Percentiles rank a stretch among this genome's conserved stretches.
Conservation (phyloP, 2,329 filamentous ascomycete species). For the Colletotrichum abscissum region DNA sequence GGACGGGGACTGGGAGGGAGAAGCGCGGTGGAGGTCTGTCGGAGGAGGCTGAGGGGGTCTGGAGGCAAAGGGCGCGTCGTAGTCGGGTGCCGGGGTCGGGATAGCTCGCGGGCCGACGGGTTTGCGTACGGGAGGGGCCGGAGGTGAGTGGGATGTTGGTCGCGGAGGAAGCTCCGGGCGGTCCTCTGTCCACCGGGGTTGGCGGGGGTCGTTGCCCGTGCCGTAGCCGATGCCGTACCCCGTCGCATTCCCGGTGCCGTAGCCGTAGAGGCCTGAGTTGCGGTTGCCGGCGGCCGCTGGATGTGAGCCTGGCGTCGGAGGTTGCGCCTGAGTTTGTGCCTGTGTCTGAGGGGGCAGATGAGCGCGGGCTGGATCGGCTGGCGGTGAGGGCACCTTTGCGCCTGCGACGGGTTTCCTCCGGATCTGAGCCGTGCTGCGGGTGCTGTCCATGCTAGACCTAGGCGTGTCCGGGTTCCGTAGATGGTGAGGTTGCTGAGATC, state of each 20-base stretch:
- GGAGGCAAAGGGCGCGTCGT: not conserved
- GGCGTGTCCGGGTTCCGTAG: slow-evolving; percentile 45
- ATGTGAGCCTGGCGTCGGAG: slow-evolving; percentile 1
- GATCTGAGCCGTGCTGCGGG: slow-evolving; percentile 56
- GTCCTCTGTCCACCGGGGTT: slow-evolving; percentile 1
- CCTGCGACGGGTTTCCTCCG: slow-evolving; percentile 61
- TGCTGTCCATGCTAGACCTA: slow-evolving; percentile 57
- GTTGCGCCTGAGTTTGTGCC: not conserved
- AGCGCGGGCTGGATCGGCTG: slow-evolving; percentile 17
- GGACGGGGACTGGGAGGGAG: slow-evolving; percentile 16
- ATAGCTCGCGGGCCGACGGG: slow-evolving; percentile 27
- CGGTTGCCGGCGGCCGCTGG: slow-evolving; percentile 14
- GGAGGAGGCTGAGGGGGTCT: not conserved
- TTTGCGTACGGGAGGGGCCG: slow-evolving; percentile 30
- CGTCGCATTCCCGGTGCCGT: not conserved
- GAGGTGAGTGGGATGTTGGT: slow-evolving; percentile 21
- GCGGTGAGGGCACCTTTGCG: slow-evolving; percentile 38
- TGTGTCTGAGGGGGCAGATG: not conserved
- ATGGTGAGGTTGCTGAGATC: slow-evolving; percentile 39
- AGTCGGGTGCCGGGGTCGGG: slow-evolving; percentile 13
- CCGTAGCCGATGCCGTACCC: slow-evolving; percentile 10
- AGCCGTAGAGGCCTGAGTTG: slow-evolving; percentile 4
- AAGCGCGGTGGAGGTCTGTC: not conserved
- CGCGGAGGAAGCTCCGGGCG: slow-evolving; percentile 26
- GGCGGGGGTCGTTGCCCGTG: not conserved